Percentiles rank a stretch among this genome's conserved stretches.
Conservation (phyloP, 257 asterid species). For the Mentha longifolia region DNA sequence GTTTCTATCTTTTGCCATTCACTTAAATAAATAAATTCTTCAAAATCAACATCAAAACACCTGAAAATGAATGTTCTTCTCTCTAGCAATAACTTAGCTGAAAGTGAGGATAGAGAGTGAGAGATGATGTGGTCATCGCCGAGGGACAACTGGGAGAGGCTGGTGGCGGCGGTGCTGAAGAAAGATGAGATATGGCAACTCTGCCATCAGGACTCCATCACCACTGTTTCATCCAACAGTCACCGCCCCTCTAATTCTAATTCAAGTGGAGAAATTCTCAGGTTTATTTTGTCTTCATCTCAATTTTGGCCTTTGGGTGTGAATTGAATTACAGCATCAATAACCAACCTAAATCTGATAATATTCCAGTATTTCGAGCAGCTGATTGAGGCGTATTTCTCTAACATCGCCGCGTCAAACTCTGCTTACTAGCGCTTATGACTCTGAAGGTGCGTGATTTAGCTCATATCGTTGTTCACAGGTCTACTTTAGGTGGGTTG, state of each 20-base stretch:
- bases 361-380: not conserved
- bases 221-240: not conserved
- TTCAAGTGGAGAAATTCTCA: not conserved
- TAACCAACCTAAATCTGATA: not conserved
- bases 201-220: slow-evolving; percentile 6
- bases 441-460: not conserved
- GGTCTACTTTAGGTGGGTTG: not conserved
- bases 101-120: not conserved
- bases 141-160: slow-evolving; percentile 9
- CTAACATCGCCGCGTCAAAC: not conserved
- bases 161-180: slow-evolving; percentile 6
- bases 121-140: not conserved
- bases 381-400: not conserved
- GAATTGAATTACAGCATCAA: not conserved
- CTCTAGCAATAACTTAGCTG: not conserved
- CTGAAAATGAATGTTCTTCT: not conserved
- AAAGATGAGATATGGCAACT: not conserved
- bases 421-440: not conserved
- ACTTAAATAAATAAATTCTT: too few relatives aligned
- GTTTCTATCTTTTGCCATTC: too few relatives aligned
- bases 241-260: not conserved
- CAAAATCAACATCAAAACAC: too few relatives aligned
- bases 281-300: not conserved
- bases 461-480: not conserved
- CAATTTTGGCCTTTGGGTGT: not conserved